Conservation (phyloP, 164 flowering plant species). For the Berberis vulgaris region DNA sequence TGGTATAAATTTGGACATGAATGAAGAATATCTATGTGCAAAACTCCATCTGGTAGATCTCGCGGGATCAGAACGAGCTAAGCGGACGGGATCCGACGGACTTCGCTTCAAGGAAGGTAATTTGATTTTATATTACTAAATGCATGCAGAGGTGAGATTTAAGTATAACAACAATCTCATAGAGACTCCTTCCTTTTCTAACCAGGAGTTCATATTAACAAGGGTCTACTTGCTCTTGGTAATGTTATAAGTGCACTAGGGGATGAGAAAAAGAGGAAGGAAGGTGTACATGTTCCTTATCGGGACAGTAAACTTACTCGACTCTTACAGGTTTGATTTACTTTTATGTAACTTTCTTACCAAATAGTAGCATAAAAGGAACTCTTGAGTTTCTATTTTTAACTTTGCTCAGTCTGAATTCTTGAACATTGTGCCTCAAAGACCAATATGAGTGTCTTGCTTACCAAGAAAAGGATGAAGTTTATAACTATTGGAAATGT, state of each 20-base stretch:
- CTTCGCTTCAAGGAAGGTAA: constrained; percentile 95
- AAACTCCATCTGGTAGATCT: constrained; percentile 98
- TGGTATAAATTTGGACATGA: constrained; percentile 41
- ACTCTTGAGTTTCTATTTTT: no score
- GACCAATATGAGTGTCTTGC: not conserved
- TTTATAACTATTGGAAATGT: not conserved
- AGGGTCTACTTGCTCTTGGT: constrained; percentile 98
- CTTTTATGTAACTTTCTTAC: not conserved
- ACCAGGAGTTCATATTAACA: constrained; percentile 95
- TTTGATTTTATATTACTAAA: constrained; percentile 7
- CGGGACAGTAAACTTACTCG: constrained; percentile 99
- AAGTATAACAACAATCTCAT: constrained; percentile 1
- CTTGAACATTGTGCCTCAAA: no score
- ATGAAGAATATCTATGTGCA: constrained; percentile 86
- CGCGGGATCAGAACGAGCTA: constrained; percentile 98
- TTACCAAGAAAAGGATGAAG: not conserved
- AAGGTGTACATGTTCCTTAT: constrained; percentile 93
- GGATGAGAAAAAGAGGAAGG: constrained; percentile 96
- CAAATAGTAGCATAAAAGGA: no score
- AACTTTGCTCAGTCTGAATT: no score
- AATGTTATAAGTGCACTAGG: constrained; percentile 99
- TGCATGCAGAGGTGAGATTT: not conserved
- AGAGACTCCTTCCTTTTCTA: not conserved
- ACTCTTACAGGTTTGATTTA: constrained; percentile 75
- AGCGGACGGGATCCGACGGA: constrained; percentile 99